Evolutionary conservation across 345 rosid species (phyloP).

Genomic region (Noccaea bulbosa): DNA sequence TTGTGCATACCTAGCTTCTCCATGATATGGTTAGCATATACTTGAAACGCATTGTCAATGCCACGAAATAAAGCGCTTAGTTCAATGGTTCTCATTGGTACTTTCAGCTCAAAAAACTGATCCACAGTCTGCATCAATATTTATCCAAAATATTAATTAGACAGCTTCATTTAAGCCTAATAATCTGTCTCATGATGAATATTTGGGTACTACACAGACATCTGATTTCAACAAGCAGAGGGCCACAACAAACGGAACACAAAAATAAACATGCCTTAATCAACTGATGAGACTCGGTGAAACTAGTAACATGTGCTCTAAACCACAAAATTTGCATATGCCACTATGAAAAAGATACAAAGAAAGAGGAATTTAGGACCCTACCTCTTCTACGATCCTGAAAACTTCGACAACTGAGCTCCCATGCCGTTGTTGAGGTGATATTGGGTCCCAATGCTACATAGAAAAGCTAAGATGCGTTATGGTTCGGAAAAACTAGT

Average conservation of each 20-base stretch:
- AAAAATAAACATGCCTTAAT: conserved; percentile 16
- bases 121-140: conserved; percentile 85
- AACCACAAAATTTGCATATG: conserved; percentile 9
- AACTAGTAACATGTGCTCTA: background rate
- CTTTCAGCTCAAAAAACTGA: conserved; percentile 84
- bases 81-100: conserved; percentile 88
- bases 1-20: conserved; percentile 72
- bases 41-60: conserved; percentile 92
- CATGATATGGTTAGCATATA: conserved; percentile 73
- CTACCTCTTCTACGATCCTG: conserved; percentile 98
- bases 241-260: background rate
- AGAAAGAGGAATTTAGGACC: conserved; percentile 8
- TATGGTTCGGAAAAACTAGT: conserved; percentile 1
- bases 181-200: conserved; percentile 1
- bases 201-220: conserved; percentile 1
- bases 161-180: conserved; percentile 17
- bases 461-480: conserved; percentile 30
- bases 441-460: conserved; percentile 93
- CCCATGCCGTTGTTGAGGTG: conserved; percentile 94
- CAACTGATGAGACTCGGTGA: conserved; percentile 4
- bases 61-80: conserved; percentile 79
- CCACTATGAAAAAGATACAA: background rate
- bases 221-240: conserved; percentile 9
- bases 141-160: conserved; percentile 24
- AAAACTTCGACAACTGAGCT: conserved; percentile 94